Conservation (phyloP, 305 asterid genomes). For the Solanum aculeatissimum region DNA sequence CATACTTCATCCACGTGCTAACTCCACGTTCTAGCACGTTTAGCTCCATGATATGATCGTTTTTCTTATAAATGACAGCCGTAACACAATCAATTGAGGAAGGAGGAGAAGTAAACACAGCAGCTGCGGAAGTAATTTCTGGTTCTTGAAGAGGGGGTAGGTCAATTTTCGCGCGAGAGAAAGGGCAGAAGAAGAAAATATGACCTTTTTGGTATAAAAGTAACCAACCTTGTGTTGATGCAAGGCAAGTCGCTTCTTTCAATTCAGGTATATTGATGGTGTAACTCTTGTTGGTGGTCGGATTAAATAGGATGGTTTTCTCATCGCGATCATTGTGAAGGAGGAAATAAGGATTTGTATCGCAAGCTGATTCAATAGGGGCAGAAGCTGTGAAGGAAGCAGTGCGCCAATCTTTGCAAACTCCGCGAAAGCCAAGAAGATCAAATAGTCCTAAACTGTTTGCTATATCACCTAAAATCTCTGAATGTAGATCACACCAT, state of each 20-base stretch:
- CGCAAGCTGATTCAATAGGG: not conserved
- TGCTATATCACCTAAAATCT: slow-evolving; percentile 11
- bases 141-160: slow-evolving; percentile 10
- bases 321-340: not conserved
- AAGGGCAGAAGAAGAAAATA: slow-evolving; percentile 25
- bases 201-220: slow-evolving; percentile 4
- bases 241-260: slow-evolving; percentile 12
- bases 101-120: slow-evolving; percentile 11
- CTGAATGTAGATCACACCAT: slow-evolving; percentile 19
- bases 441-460: not conserved
- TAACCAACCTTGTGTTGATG: slow-evolving; percentile 22
- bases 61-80: not conserved
- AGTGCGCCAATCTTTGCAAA: slow-evolving; percentile 16
- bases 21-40: slow-evolving; percentile 2
- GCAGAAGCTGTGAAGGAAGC: slow-evolving; percentile 14
- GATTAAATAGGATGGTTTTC: not conserved
- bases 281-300: not conserved
- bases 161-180: slow-evolving; percentile 12
- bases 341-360: not conserved
- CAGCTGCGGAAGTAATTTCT: slow-evolving; percentile 5
- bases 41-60: not conserved
- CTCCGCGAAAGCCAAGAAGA: slow-evolving; percentile 16
- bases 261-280: slow-evolving; percentile 14
- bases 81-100: slow-evolving; percentile 9
- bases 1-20: slow-evolving; percentile 1